Base-by-base conservation (phyloP, 148 eudicot genomes). In the Chenopodium berlandieri region DNA sequence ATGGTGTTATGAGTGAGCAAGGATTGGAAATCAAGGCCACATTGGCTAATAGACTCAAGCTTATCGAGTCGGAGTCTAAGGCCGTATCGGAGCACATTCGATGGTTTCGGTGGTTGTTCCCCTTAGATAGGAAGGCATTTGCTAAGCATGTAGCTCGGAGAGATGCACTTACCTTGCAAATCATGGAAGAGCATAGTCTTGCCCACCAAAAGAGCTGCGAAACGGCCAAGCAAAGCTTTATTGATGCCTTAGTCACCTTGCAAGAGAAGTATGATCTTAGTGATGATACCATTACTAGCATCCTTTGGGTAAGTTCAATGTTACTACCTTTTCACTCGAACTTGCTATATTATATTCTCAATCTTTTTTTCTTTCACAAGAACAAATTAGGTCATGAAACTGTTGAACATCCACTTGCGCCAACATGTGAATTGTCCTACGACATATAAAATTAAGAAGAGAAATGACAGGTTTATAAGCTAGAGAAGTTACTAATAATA, bases 181-280 rank as follows among this genome's bases (percentile, higher is more conserved):
- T 88, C 58, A 88, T 85, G 47, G 82, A 71, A 5, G 88, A 85
- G 44, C 81, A 85, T 64, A 73, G 82, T 16, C 40, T 63, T 12
- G 76, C 82, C 10, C 71, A 83, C 63, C 80, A 71, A 22, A 85
- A 83, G 79, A 78, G 63, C 40, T 83, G 75, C 2, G 84, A 76
- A 11, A 31, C 30, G 65, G 48, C 79, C 4, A 78, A 87, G 48
- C 80, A 83, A 17, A 85, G 84, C 64, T 85, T 88, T 79, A 72
- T 88, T 40, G 88, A 88, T 81, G 90, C 85, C 27, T 81, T 88
- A 78, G 34, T 83, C n/a, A 72, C 83, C 37, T 56, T 88, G 30
- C 83, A 85, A 79, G 81, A 85, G 25, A 69, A 85, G 67, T 83
- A 88, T 75, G 84, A 85, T 2, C 88, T 88, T 9, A 79, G 78